These are phyloP conservation scores for Neurospora discreta DNA, from an alignment of 495 filamentous ascomycete species.

Conservation along the genomic window DNA sequence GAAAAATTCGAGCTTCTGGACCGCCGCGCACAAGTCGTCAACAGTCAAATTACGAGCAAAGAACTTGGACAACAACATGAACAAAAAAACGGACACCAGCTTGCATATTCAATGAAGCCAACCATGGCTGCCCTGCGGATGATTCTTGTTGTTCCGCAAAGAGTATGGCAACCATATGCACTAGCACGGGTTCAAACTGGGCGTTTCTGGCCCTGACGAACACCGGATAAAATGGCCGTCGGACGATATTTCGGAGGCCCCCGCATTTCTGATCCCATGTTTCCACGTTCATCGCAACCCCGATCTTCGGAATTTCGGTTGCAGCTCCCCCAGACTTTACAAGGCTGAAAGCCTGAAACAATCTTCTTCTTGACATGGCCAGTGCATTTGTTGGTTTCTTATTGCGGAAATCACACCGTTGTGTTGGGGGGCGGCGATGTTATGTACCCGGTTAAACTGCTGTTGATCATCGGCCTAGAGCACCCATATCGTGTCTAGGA, in stretches of 20 bases:
- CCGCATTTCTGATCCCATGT: neutral
- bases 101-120: neutral
- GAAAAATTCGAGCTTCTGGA: constrained; percentile 21
- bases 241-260: neutral
- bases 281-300: neutral
- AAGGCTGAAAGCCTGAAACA: neutral
- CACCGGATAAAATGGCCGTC: neutral
- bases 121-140: neutral
- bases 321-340: neutral
- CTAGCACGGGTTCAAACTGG: too few species aligned
- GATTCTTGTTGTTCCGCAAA: neutral
- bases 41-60: neutral
- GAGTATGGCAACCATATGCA: neutral
- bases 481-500: neutral
- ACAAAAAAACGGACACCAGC: neutral
- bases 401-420: neutral
- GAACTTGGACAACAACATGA: neutral
- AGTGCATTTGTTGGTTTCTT: neutral
- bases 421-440: neutral
- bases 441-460: neutral
- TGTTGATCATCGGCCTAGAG: neutral
- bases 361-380: neutral
- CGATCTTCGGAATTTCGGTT: neutral
- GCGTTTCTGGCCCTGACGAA: too few species aligned
- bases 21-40: constrained; percentile 10